Evolutionary conservation across 1,139 yeast species (phyloP).

Genomic region (Entelexis paramagnoliae): DNA sequence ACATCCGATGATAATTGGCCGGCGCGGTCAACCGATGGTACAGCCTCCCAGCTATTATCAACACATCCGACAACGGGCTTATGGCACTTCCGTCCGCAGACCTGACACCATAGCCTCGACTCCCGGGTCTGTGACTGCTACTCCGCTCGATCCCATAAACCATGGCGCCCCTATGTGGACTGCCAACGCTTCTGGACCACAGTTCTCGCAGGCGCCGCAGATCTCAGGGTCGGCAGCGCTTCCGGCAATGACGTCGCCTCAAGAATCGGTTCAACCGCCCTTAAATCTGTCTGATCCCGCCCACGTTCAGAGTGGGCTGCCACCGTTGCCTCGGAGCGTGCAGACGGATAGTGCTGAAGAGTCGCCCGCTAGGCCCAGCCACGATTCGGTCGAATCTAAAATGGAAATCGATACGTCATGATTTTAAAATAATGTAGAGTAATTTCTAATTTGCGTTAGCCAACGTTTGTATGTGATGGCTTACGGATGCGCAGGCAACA

Average conservation of each 20-base stretch:
- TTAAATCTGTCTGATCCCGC: too few species aligned
- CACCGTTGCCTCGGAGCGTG: too few species aligned
- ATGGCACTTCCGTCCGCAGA: background rate
- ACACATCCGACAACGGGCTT: background rate
- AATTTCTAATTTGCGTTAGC: too few species aligned
- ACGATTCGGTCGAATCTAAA: background rate
- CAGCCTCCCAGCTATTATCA: slow-evolving; percentile 1
- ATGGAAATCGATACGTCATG: background rate
- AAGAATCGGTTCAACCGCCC: too few species aligned
- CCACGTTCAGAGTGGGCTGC: too few species aligned
- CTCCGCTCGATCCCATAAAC: too few species aligned
- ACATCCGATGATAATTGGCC: slow-evolving; percentile 1
- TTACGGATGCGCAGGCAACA: background rate
- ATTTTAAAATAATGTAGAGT: background rate
- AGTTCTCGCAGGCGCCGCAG: background rate
- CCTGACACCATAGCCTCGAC: background rate
- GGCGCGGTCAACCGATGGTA: background rate
- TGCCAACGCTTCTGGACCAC: background rate
- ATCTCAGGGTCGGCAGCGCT: too few species aligned
- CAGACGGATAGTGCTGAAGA: too few species aligned
- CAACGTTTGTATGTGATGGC: background rate
- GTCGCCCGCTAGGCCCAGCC: too few species aligned
- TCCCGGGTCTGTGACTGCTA: background rate
- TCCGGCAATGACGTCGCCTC: too few species aligned
- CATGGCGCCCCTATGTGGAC: background rate